These are phyloP conservation scores for Salix exigua DNA, from an alignment of 345 rosid species.

Conservation along the genomic window DNA sequence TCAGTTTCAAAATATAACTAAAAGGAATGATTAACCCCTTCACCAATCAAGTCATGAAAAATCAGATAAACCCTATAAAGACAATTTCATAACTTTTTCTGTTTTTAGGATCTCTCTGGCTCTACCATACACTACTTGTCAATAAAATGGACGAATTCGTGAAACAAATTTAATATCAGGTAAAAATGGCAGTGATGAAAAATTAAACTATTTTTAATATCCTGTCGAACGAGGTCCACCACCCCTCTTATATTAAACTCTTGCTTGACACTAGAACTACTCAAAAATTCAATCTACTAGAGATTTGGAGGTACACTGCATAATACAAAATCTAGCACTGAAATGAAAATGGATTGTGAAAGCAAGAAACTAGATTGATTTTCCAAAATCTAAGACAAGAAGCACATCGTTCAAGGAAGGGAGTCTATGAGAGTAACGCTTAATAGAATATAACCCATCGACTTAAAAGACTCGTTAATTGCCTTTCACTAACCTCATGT, in stretches of 20 bases:
- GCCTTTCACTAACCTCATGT: neutral
- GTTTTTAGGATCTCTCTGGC: neutral
- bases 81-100: neutral
- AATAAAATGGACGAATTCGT: neutral
- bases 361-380: neutral
- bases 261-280: no score
- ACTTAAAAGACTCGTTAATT: neutral
- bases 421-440: neutral
- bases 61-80: neutral
- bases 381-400: neutral
- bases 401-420: neutral
- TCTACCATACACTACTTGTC: neutral
- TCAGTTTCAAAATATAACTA: neutral
- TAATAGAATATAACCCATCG: neutral
- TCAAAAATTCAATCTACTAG: neutral
- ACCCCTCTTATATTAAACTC: no score
- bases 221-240: neutral
- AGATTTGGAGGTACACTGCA: neutral
- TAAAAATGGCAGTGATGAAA: neutral
- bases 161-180: neutral
- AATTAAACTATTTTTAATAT: neutral
- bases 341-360: neutral
- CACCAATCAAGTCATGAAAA: neutral
- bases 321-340: neutral
- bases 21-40: neutral